Base-by-base conservation (phyloP, 2,329 filamentous ascomycete genomes). In the Diaporthe amygdali region DNA sequence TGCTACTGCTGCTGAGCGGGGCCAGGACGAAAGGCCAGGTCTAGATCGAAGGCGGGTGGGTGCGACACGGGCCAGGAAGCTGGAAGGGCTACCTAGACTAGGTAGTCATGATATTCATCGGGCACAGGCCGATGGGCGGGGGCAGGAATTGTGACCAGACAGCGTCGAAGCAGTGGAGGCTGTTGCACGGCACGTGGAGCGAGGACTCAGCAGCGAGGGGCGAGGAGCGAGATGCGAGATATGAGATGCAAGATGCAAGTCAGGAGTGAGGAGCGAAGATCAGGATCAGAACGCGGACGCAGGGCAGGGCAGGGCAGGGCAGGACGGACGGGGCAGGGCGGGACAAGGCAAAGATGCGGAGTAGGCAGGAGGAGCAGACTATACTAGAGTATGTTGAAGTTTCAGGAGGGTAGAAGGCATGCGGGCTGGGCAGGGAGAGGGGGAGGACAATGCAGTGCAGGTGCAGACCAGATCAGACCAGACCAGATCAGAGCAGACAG, bases 81-180 rank as follows among this genome's bases (percentile, higher is more conserved):
- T 66, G 49, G 34, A 51, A 44, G 14, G 41, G 20, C 14, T 14
- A 2, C 41, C 14, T 10, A 37, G 37, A 41, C 63, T 66, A 66
- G 47, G 49, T 52, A 44, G 63, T 54, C 63, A 66, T 66, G 47
- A 66, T 54, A 66, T 30, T 64, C 59, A 37, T 64, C 27, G 41
- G 44, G 55, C 15, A 64, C 27, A 37, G 59, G 59, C 39, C 39
- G 59, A 17, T 44, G 59, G 59, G 20, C 59, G 41, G 41, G 9
- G 44, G 46, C n/a, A 9, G n/a, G 41, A 32, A 30, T 10, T 34
- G 55, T 27, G 22, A 39, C 22, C 54, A 27, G 54, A 25, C 54
- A 34, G 34, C 37, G 37, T 41, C 14, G 44, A 37, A 47, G 44
- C 59, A 49, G 59, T 27, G 27, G 30, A 49, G 44, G 14, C 27